Evolutionary conservation across 345 rosid genomes (phyloP).

Genomic region (Conringia planisiliqua): DNA sequence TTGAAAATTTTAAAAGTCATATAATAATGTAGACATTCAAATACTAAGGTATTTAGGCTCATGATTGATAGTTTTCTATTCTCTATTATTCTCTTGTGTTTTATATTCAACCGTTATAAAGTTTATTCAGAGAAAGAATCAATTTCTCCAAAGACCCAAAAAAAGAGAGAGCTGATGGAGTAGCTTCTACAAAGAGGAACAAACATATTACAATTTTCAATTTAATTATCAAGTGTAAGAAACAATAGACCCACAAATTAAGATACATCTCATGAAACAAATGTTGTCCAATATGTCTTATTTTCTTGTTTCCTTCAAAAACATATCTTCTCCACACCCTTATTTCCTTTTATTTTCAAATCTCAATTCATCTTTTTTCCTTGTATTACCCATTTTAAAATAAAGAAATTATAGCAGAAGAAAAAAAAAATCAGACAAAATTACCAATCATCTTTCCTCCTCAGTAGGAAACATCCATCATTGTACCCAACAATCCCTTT

Average conservation of each 20-base stretch:
- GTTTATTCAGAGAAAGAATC: constrained; percentile 6
- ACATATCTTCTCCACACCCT: not conserved
- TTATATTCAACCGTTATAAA: not conserved
- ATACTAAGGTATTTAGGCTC: not conserved
- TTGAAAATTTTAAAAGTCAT: not conserved
- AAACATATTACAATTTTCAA: not conserved
- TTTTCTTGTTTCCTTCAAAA: not conserved
- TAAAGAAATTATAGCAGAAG: not conserved
- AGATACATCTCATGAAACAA: constrained; percentile 7
- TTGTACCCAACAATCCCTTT: constrained; percentile 88
- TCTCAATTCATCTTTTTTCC: not conserved
- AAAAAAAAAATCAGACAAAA: constrained; percentile 17
- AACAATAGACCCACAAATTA: constrained; percentile 6
- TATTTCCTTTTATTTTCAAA: not conserved
- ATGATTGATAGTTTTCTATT: not conserved
- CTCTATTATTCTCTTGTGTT: not conserved
- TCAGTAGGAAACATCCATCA: constrained; percentile 91
- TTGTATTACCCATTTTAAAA: not conserved
- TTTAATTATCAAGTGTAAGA: not conserved
- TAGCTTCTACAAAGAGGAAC: constrained; percentile 16
- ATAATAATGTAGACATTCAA: not conserved
- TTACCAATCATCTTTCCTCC: constrained; percentile 91
- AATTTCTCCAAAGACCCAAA: not conserved
- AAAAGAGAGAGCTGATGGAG: constrained; percentile 11
- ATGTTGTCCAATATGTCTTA: constrained; percentile 1